Base-by-base conservation (phyloP, 2,329 filamentous ascomycete species). In the Didymella exigua region DNA sequence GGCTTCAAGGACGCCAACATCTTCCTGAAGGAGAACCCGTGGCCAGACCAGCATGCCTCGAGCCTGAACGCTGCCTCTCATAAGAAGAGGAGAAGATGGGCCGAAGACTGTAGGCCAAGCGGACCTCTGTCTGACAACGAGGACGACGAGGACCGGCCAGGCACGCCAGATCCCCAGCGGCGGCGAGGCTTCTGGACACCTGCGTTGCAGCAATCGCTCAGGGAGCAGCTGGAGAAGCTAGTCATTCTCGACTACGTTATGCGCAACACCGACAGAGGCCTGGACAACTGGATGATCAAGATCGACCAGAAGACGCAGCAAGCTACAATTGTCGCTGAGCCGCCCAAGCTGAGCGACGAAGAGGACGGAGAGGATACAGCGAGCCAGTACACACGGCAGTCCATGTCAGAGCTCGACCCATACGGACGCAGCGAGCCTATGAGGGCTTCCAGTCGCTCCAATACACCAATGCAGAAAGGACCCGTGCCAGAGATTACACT, bases 251-350 rank as follows among this genome's bases (percentile, higher is more conserved):
- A 99, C 76, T 99, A 99, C 73, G 96, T 99, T 60, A 99, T 99
- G 95, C 86, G 95, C 54, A 99, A 99, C 71, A 99, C 95, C 1
- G 95, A 99, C 74, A 86, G 95, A 76, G 95, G 95, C 1, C 81
- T 97, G 52, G 95, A 99, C 74, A 99, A 99, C 68, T 99, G 95
- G 95, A 99, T 99, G 95, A 92, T 99, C 71, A 95, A 91, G 75
- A 90, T 99, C 27, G 93, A 99, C 74, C 91, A 87, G 82, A 85
- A 91, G 65, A 87, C 84, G 2, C 86, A 95, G 68, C 85, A 89
- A 67, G 93, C 95, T 11, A 91, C 89, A 7, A 91, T 99, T 61
- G 88, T 89, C 14, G 91, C 91, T 0, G 92, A 97, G 56, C 91
- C 93, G 10, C 96, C 81, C 70, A 90, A 81, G 79, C 82, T 81